A percentile compares a stretch with the other conserved stretches of the same genome.
Conservation (phyloP, 495 filamentous ascomycete genomes). For the Talaromyces borbonicus region DNA sequence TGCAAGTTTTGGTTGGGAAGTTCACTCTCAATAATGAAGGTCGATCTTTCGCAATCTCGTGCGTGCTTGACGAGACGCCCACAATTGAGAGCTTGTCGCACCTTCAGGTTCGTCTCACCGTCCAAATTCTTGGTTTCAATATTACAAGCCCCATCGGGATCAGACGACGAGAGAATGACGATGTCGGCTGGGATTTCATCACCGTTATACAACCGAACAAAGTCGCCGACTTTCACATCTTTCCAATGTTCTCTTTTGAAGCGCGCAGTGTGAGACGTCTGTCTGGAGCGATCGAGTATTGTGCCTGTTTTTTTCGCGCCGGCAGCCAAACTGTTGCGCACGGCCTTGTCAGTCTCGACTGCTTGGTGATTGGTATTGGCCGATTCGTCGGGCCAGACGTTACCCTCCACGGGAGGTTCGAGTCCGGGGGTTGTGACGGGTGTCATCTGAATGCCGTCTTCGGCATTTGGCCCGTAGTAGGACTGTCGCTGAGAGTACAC, state of each 20-base stretch:
- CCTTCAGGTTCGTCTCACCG: conserved; percentile 96
- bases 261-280: conserved; percentile 50
- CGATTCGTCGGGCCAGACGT: conserved; percentile 6
- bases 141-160: conserved; percentile 90
- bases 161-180: conserved; percentile 91
- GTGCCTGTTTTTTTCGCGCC: conserved; percentile 48
- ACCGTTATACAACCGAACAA: conserved; percentile 91
- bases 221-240: conserved; percentile 89
- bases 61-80: conserved; percentile 80
- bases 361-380: conserved; percentile 12
- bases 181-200: conserved; percentile 94
- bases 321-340: conserved; percentile 21
- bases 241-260: conserved; percentile 97
- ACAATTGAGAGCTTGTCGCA: conserved; percentile 82
- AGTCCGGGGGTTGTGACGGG: conserved; percentile 59
- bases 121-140: conserved; percentile 98
- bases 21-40: conserved; percentile 87
- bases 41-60: conserved; percentile 76
- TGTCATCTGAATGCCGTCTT: conserved; percentile 79
- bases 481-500: conserved; percentile 53
- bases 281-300: conserved; percentile 51
- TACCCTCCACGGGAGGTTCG: not conserved
- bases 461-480: conserved; percentile 29
- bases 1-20: conserved; percentile 88
- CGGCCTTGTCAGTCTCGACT: conserved; percentile 25